A percentile compares a stretch with the other conserved stretches of the same genome.
phyloP scores from a whole-genome alignment of 2,329 filamentous ascomycete genomes.

The Blastomyces parvus region DNA sequence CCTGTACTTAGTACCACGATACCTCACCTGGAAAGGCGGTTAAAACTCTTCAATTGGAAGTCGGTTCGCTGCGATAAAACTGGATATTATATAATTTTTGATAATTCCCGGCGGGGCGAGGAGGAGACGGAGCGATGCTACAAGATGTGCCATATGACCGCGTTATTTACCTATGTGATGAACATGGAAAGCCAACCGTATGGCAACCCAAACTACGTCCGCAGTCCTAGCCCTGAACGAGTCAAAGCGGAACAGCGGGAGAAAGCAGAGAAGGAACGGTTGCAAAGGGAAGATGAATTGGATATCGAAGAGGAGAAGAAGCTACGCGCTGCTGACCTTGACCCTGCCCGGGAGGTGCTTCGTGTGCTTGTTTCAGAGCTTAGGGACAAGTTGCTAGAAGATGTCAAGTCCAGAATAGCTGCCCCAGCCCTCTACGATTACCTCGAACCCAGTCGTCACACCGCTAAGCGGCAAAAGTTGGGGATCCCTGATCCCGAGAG shows the following conservation, averaged over 20 bases:
- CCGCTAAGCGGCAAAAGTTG: constrained; percentile 66
- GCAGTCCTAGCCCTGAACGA: constrained; percentile 38
- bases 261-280: constrained; percentile 56
- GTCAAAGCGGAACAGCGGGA: constrained; percentile 43
- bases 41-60: constrained; percentile 73
- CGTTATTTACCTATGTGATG: constrained; percentile 89
- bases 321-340: constrained; percentile 74
- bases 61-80: constrained; percentile 73
- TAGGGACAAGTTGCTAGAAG: constrained; percentile 74
- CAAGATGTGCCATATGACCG: constrained; percentile 64
- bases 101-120: constrained; percentile 64
- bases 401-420: constrained; percentile 80
- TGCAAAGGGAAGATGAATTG: constrained; percentile 63
- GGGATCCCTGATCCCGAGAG: constrained; percentile 64
- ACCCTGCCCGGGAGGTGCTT: constrained; percentile 78
- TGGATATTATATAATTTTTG: constrained; percentile 89
- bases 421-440: constrained; percentile 70
- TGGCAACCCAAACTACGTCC: constrained; percentile 54
- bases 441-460: constrained; percentile 72
- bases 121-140: constrained; percentile 74
- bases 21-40: constrained; percentile 77
- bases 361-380: constrained; percentile 71
- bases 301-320: constrained; percentile 86
- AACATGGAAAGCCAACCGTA: constrained; percentile 73
- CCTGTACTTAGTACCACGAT: constrained; percentile 79